These are phyloP conservation scores for Rhodotorula babjevae DNA, from an alignment of 768 basidiomycete genomes.

Conservation along the genomic window DNA sequence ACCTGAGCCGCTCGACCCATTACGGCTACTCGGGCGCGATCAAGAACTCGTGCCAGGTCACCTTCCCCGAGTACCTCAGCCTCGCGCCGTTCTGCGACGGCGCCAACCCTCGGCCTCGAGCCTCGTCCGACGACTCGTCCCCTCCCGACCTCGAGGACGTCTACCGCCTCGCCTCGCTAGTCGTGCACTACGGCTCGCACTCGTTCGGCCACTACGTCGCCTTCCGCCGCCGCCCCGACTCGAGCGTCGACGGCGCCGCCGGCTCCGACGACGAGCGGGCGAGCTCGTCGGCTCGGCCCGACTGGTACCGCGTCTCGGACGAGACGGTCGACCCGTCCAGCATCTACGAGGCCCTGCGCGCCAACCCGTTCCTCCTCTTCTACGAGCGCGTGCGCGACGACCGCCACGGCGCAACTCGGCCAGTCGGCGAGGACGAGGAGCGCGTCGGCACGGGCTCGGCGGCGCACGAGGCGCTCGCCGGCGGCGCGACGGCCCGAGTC, in stretches of 20 bases:
- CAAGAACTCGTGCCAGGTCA: constrained; percentile 76
- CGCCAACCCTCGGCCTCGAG: constrained; percentile 52
- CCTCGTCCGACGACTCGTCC: constrained; percentile 49
- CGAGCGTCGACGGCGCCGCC: constrained; percentile 20
- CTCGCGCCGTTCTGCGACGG: constrained; percentile 82
- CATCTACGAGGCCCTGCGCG: constrained; percentile 66
- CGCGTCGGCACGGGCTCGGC: background rate
- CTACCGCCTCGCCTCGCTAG: constrained; percentile 77
- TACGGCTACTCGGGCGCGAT: constrained; percentile 53
- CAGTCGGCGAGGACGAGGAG: too few species aligned
- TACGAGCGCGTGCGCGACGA: constrained; percentile 65
- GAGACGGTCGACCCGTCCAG: constrained; percentile 71
- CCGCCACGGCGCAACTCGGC: too few species aligned
- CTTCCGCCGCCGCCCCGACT: constrained; percentile 57
- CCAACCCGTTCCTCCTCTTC: constrained; percentile 86
- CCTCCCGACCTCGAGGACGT: constrained; percentile 57
- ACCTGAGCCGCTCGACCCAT: constrained; percentile 74
- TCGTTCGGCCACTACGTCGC: constrained; percentile 93
- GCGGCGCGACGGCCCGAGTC: constrained; percentile 9
- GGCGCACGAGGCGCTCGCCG: background rate
- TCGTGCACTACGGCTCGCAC: constrained; percentile 89
- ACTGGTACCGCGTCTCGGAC: constrained; percentile 85
- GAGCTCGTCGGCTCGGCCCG: background rate
- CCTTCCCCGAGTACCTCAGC: constrained; percentile 83
- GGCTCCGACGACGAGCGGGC: constrained; percentile 36